Percentiles rank a stretch among this genome's conserved stretches.
phyloP scores from a whole-genome alignment of 257 asterid genomes.

The Ilex aquifolium region DNA sequence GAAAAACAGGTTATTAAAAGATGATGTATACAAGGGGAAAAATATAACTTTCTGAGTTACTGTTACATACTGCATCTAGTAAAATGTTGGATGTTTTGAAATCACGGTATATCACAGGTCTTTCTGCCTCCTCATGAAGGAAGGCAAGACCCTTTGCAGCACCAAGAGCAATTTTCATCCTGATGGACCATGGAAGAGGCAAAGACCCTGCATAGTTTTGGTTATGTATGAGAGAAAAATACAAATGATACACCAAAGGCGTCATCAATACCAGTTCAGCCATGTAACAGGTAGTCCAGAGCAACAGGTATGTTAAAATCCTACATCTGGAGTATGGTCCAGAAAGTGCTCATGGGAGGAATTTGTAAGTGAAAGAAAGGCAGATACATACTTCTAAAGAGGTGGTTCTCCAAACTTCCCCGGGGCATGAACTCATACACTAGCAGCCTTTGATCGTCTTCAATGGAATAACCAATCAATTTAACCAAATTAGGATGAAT shows the following conservation, averaged over 20 bases:
- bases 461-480: constrained; percentile 89
- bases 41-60: constrained; percentile 3
- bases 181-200: constrained; percentile 94
- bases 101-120: constrained; percentile 91
- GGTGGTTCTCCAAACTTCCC: constrained; percentile 98
- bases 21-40: neutral
- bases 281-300: too few species aligned
- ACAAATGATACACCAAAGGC: too few species aligned
- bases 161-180: constrained; percentile 97
- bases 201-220: constrained; percentile 56
- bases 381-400: constrained; percentile 71
- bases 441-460: constrained; percentile 92
- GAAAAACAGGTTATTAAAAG: constrained; percentile 13
- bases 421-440: constrained; percentile 97
- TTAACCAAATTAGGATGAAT: constrained; percentile 89
- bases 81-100: constrained; percentile 96
- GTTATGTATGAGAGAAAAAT: too few species aligned
- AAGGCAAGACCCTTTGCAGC: constrained; percentile 97
- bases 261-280: too few species aligned
- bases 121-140: constrained; percentile 98
- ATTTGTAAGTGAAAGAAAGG: neutral
- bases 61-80: constrained; percentile 75
- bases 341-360: constrained; percentile 9
- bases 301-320: too few species aligned
- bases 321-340: too few species aligned